Percentiles rank a stretch among this genome's conserved stretches.
These are phyloP conservation scores for Xylaria longipes DNA, from an alignment of 495 filamentous ascomycete genomes.

Conservation along the genomic window DNA sequence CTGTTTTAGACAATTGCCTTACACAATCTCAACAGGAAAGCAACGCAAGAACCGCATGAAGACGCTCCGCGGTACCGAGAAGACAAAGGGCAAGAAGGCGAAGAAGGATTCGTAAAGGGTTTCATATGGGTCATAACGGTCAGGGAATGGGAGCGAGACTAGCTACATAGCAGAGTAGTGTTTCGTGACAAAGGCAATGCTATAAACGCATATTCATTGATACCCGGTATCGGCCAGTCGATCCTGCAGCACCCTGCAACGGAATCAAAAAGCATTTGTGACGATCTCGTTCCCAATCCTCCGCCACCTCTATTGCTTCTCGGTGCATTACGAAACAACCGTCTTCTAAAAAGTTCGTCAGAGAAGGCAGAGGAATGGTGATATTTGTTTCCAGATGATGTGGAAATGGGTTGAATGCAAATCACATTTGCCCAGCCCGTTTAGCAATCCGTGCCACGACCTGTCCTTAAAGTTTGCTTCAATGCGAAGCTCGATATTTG, in stretches of 20 bases:
- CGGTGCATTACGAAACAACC: slow-evolving; percentile 6
- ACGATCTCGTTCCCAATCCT: slow-evolving; percentile 15
- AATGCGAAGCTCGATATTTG: background rate
- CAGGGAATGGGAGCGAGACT: slow-evolving; percentile 27
- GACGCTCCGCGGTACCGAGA: slow-evolving; percentile 95
- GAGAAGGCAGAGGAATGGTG: background rate
- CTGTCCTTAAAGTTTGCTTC: background rate
- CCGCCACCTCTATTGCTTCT: background rate
- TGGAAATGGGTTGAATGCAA: background rate
- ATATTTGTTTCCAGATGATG: background rate
- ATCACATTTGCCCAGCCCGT: background rate
- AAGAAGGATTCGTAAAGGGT: slow-evolving; percentile 62
- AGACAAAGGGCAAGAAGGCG: slow-evolving; percentile 84
- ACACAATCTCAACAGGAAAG: slow-evolving; percentile 74
- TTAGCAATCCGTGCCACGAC: background rate
- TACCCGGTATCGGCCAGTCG: slow-evolving; percentile 27
- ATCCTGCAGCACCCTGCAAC: slow-evolving; percentile 7
- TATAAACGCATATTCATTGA: slow-evolving; percentile 28
- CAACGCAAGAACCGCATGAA: slow-evolving; percentile 99
- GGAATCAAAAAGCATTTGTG: slow-evolving; percentile 21
- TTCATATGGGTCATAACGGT: slow-evolving; percentile 32
- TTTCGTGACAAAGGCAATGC: slow-evolving; percentile 29
- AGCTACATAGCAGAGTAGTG: slow-evolving; percentile 28
- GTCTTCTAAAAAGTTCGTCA: background rate
- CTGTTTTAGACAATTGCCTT: slow-evolving; percentile 13